These are phyloP conservation scores for Panus rudis DNA, from an alignment of 768 basidiomycete genomes.

Conservation along the genomic window DNA sequence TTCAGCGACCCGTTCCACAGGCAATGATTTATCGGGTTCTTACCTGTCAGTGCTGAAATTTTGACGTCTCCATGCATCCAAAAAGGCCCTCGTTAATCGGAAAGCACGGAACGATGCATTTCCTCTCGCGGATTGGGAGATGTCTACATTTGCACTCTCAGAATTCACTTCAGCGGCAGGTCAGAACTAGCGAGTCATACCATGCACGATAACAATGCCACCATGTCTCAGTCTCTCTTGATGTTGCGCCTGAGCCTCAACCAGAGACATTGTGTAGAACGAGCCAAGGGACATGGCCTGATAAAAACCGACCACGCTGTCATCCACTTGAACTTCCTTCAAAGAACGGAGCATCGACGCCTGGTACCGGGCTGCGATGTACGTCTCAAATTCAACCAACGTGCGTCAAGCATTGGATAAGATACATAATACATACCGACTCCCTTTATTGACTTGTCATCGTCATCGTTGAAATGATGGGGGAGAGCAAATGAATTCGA, in stretches of 20 bases:
- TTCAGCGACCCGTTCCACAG: not conserved
- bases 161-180: not conserved
- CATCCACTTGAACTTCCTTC: constrained; percentile 87
- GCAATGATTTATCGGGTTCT: constrained; percentile 17
- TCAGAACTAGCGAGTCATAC: constrained; percentile 27
- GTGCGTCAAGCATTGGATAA: constrained; percentile 1
- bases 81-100: constrained; percentile 70
- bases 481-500: constrained; percentile 87
- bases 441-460: constrained; percentile 73
- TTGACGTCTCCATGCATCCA: constrained; percentile 73
- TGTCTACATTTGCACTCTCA: constrained; percentile 39
- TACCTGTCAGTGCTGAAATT: constrained; percentile 86
- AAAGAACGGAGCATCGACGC: constrained; percentile 78
- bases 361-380: constrained; percentile 64
- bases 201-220: constrained; percentile 80
- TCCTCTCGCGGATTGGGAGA: constrained; percentile 71
- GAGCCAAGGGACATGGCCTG: constrained; percentile 82
- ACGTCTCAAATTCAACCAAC: constrained; percentile 1
- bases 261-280: constrained; percentile 73
- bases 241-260: constrained; percentile 81
- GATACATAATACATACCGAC: constrained; percentile 43
- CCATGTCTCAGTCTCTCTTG: constrained; percentile 82
- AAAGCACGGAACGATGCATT: constrained; percentile 89
- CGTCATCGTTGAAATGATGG: constrained; percentile 65
- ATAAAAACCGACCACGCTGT: constrained; percentile 91